Conservation (phyloP, 2,329 filamentous ascomycete species). For the Helotiales sp. region DNA sequence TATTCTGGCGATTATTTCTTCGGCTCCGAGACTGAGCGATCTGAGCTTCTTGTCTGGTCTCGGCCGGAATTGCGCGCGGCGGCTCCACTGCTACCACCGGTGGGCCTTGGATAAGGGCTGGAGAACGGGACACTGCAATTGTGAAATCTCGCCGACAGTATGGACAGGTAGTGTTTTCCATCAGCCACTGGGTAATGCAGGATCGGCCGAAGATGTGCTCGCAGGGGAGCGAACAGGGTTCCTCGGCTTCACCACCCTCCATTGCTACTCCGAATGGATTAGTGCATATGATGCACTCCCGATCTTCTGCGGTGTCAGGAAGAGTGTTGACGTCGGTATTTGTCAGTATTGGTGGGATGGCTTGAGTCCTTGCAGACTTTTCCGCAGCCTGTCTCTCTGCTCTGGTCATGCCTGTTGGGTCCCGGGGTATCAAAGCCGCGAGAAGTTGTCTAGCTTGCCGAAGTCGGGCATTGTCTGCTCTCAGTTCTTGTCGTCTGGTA, state of each 20-base stretch:
- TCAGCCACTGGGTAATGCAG: conserved; percentile 1
- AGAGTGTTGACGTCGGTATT: neutral
- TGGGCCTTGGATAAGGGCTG: neutral
- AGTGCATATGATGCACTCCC: neutral
- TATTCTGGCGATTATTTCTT: neutral
- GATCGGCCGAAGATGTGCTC: neutral
- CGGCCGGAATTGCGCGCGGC: neutral
- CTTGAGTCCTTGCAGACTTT: neutral
- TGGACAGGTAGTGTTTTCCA: neutral
- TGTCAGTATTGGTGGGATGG: neutral
- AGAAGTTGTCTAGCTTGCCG: neutral
- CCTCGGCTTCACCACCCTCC: neutral
- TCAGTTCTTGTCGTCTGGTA: neutral
- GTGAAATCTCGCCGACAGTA: neutral
- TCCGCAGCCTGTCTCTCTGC: neutral
- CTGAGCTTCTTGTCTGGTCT: neutral
- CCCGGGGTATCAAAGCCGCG: neutral
- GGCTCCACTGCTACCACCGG: neutral
- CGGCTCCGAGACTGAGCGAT: neutral
- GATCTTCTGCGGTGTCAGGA: neutral
- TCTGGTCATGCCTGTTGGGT: neutral
- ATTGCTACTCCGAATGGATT: neutral
- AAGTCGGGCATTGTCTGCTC: neutral
- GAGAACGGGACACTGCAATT: neutral
- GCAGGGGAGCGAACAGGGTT: neutral